Base-by-base conservation (phyloP, 108 stramenopile genomes). In the Mayamaea pseudoterrestris region DNA sequence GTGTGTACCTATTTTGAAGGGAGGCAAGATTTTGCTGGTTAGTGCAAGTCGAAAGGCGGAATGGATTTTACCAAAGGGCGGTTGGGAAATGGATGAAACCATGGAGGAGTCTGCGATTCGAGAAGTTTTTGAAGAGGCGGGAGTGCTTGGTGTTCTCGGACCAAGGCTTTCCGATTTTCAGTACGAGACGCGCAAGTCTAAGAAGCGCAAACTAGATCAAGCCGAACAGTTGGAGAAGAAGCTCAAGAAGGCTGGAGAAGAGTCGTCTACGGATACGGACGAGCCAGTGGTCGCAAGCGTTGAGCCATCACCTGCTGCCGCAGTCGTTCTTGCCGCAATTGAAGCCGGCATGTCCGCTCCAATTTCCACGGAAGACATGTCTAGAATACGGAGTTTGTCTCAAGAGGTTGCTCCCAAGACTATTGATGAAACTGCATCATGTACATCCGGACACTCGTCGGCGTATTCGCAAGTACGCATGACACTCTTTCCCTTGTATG, bases 61-160 rank as follows among this genome's bases (percentile, higher is more conserved):
- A 45, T 95, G 94, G 94, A 92, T 93, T 34, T 63, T 95, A 22
- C 94, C 94, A 20, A 95, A 95, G 57, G 94, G 94, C 30, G 94
- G 92, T 1, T 95, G 94, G 94, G 94, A 95, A 53, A 52, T 50
- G 21, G 94, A 95, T 48, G 94, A 95, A 53, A 76, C 74, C 0
- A 65, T 76, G 51, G 78, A 79, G 60, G 86, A 93, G 54, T 78
- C 83, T 47, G 94, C 90, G 13, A 65, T 76, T 22, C 61, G 94
- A 2, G 94, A 95, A 57, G 78, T 85, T 14, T 95, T 68, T 58
- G 94, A 95, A 46, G 94, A 95, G 45, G 87, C 72, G 0, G 94
- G 94, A 23, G 67, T 94, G 9, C 35, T 84, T 13, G 85, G 93
- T 21, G 36, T 53, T 26, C 51, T 94, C 22, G 85, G 88, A 12